Base-by-base conservation (phyloP, 176 grass and related monocot genomes). In the Tillandsia fasciculata region DNA sequence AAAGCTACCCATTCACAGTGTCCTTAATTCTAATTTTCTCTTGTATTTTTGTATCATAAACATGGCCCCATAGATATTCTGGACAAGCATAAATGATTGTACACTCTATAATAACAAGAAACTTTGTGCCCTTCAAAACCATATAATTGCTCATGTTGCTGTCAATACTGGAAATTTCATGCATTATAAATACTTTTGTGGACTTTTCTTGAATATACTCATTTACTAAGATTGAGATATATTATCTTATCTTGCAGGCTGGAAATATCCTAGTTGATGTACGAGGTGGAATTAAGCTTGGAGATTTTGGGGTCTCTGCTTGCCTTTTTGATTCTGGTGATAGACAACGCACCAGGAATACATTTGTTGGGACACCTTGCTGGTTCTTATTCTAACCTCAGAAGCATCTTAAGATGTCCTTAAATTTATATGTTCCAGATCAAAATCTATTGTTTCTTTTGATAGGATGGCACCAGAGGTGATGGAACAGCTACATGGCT, bases 381-480 rank as follows among this genome's bases (percentile, higher is more conserved):
- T 99, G 94, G 94, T 99, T 82, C 51, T 71, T 63, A 69, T 49
- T 47, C 42, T 59, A 15, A 26, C 20, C 47, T 69, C 15, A 59
- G 51, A 7, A 49, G 3, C 28, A 53, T 28, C 15, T 69, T 77
- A 20, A 13, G 0, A 68, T 49, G 50, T 17, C n/a, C 50, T 63
- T 27, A 48, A 11, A 3, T 67, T 18, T 52, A 15, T 6, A 67
- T 83, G 67, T 64, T 71, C 26, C 51, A 83, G 27, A 17, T 57
- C 11, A 75, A 69, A 9, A n/a, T 52, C 66, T 59, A 49, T 22
- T 64, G 26, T 83, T 80, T 67, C 24, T 49, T 73, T 27, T 71
- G 69, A 80, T 76, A 99, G 94, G 94, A 99, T 99, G 94, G 94
- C 94, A 26, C 94, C 94, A 1, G 94, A 99, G 72, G 89, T 99